phyloP scores from a whole-genome alignment of 768 basidiomycete species.

The Rhodotorula sphaerocarpa region DNA sequence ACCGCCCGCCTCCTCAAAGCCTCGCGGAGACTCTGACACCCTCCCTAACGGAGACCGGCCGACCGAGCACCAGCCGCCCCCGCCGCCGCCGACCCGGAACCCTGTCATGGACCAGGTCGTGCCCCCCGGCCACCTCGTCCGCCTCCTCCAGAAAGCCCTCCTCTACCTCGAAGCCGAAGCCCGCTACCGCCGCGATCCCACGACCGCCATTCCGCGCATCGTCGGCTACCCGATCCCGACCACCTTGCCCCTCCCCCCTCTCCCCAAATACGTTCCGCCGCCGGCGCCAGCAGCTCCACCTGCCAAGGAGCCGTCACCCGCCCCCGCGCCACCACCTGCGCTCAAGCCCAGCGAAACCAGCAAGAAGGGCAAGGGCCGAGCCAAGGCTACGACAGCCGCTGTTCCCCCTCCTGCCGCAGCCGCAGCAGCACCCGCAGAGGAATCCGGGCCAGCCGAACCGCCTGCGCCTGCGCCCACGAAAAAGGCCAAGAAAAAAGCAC shows the following conservation, averaged over 20 bases:
- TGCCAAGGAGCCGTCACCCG: neutral
- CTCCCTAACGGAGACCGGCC: neutral
- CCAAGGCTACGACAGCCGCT: neutral
- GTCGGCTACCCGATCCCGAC: slow-evolving; percentile 33
- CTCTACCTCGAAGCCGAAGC: slow-evolving; percentile 38
- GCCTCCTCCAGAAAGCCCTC: slow-evolving; percentile 38
- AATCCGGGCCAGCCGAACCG: neutral
- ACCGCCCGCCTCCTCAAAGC: slow-evolving; percentile 3
- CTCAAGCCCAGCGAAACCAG: no score
- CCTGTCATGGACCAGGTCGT: slow-evolving; percentile 24
- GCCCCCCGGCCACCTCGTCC: slow-evolving; percentile 37
- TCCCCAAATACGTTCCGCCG: slow-evolving; percentile 31
- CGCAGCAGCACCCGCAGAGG: no score
- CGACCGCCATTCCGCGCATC: slow-evolving; percentile 1
- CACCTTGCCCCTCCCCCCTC: slow-evolving; percentile 32
- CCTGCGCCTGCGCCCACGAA: neutral
- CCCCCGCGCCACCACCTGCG: neutral
- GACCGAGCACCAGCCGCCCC: no score
- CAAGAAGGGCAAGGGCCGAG: slow-evolving; percentile 24
- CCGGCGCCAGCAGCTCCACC: slow-evolving; percentile 8
- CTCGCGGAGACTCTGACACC: neutral
- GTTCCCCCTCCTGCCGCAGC: no score
- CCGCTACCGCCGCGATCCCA: slow-evolving; percentile 21
- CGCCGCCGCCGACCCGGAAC: neutral
- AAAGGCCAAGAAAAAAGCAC: neutral